A percentile compares a stretch with the other conserved stretches of the same genome.
Evolutionary conservation across 805 yeast species (phyloP).

Genomic region (Cyberlindnera euphorbiiphila): DNA sequence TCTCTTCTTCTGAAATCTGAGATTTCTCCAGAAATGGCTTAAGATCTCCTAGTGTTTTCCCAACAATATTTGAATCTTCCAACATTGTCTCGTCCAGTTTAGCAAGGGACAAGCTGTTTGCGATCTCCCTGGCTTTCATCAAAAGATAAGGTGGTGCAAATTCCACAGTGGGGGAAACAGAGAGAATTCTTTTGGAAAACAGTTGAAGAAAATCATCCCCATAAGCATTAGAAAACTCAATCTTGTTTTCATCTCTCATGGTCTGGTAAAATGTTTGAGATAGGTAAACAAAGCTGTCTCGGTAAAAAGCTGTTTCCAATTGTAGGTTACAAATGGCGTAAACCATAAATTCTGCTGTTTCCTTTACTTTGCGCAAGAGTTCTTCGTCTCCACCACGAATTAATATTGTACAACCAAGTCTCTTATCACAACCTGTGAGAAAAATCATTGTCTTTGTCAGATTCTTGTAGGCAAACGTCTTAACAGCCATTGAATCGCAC

Average conservation of each 20-base stretch:
- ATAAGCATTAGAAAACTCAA: constrained; percentile 20
- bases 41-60: constrained; percentile 14
- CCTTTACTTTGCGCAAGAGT: constrained; percentile 61
- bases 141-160: constrained; percentile 68
- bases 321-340: constrained; percentile 74
- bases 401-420: constrained; percentile 79
- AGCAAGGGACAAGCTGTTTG: constrained; percentile 31
- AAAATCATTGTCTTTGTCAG: constrained; percentile 68
- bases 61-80: constrained; percentile 16
- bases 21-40: constrained; percentile 8
- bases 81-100: constrained; percentile 25
- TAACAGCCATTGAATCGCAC: constrained; percentile 70
- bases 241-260: constrained; percentile 15
- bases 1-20: constrained; percentile 24
- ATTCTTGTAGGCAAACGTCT: constrained; percentile 55
- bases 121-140: constrained; percentile 49
- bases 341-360: constrained; percentile 74
- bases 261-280: constrained; percentile 36
- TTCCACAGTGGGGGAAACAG: constrained; percentile 81
- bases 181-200: constrained; percentile 52
- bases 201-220: constrained; percentile 36
- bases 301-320: constrained; percentile 70
- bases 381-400: constrained; percentile 76
- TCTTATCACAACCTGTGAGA: constrained; percentile 70
- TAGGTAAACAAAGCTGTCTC: constrained; percentile 61